Evolutionary conservation across 495 filamentous ascomycete genomes (phyloP).

Genomic region (Amphirosellinia nigrospora): DNA sequence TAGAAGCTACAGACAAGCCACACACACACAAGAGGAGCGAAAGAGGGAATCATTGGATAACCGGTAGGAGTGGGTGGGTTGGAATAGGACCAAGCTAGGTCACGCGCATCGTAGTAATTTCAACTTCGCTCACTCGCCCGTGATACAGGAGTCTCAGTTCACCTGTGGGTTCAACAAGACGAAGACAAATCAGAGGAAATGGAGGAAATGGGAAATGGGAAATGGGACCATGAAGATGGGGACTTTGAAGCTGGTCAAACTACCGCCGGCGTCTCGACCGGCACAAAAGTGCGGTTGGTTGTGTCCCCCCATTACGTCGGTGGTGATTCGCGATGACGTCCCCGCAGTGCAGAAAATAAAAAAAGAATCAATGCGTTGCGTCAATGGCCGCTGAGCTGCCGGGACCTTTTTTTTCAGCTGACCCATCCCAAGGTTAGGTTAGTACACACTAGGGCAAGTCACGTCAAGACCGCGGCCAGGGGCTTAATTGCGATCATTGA

Average conservation of each 20-base stretch:
- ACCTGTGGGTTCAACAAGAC: slow-evolving; percentile 7
- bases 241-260: neutral
- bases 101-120: slow-evolving; percentile 2
- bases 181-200: slow-evolving; percentile 10
- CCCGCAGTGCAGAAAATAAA: slow-evolving; percentile 13
- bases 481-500: slow-evolving; percentile 11
- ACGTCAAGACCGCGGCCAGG: slow-evolving; percentile 6
- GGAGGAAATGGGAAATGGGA: too few relatives aligned
- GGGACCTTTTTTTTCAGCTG: slow-evolving; percentile 7
- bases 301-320: slow-evolving; percentile 10
- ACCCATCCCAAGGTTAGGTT: slow-evolving; percentile 1
- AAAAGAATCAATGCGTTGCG: slow-evolving; percentile 1
- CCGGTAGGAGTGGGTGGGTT: slow-evolving; percentile 4
- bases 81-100: slow-evolving; percentile 12
- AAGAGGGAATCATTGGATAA: neutral
- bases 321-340: slow-evolving; percentile 20
- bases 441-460: neutral
- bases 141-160: neutral
- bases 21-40: neutral
- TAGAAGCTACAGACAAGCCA: neutral
- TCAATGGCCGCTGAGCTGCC: slow-evolving; percentile 17
- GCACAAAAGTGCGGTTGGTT: neutral
- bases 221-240: neutral
- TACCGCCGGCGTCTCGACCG: neutral
- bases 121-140: slow-evolving; percentile 5